Base-by-base conservation (phyloP, 208 protist species). In the Angomonas deanei region DNA sequence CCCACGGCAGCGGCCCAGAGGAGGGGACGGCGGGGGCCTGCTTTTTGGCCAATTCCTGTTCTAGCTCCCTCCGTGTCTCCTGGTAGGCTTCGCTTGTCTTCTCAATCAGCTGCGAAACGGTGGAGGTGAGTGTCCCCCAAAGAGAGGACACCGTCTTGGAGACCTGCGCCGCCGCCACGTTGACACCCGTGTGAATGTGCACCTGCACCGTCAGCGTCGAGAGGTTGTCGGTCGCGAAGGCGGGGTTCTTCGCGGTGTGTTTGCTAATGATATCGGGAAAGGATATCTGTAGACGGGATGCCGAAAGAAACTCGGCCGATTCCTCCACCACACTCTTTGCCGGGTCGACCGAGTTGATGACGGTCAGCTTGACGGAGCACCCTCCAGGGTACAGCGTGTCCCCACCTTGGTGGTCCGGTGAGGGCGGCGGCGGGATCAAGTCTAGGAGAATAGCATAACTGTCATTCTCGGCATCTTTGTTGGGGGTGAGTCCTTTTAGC, bases 361-460 rank as follows among this genome's bases (percentile, higher is more conserved):
- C 68, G 19, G 67, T 66, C 13, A 69, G 80, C 6, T 76, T 84
- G 39, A 87, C 76, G 19, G 34, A 56, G 64, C 76, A 86, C 10
- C 82, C 82, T 1, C 75, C 72, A 5, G 87, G 87, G 42, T 73
- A 82, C 21, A 50, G 26, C 11, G 61, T 11, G 1, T 33, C 53
- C n/a, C 17, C 49, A 1, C 46, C 71, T 0, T 26, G 55, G 6
- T 30, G 13, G 1, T 64, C 39, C 8, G 67, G 28, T 0, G 66
- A n/a, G 0, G 68, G 61, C 1, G 88, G 84, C 17, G 80, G 80
- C 1, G 84, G 80, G 17, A 94, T 76, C 24, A 86, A 53, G 65
- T 94, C 84, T 8, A 94, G 42, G n/a, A 94, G 21, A 17, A 91
- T 39, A 1, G 70, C 81, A 31, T 85, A 70, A 13, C 72, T 15